Base-by-base conservation (phyloP, 805 yeast species). In the Kregervanrija fluxuum region DNA sequence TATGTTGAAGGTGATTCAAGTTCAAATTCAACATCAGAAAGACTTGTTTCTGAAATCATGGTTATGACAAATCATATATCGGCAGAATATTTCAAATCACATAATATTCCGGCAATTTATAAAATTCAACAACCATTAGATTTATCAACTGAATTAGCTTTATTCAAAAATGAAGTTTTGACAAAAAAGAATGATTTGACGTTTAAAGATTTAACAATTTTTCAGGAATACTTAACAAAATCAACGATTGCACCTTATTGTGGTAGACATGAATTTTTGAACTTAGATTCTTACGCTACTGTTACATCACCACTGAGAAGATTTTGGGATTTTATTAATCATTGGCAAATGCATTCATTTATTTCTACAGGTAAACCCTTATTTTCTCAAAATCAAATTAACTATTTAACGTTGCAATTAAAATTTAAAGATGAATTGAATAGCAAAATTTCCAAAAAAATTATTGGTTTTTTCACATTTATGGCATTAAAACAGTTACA, bases 301-400 rank as follows among this genome's bases (percentile, higher is more conserved):
- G 82, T 85, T 8, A 90, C 98, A 0, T 89, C 97, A 0, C 98
- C 99, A 2, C 67, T 93, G 50, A 71, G 98, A 59, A 69, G 98
- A 51, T 84, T 76, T 52, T 80, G 84, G 6, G 98, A 91, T 60
- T 62, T 89, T 48, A 60, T 89, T 8, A 82, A 82, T 55, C 97
- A 90, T 55, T 76, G 90, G 77, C 91, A 85, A 54, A 49, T 86
- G 1, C 82, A 79, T 44, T 58, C 77, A 1, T 60, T 56, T 43
- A 45, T 81, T 12, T 50, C 49, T 3, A 50, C 49, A 12, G 59
- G 52, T 32, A 54, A 41, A 47, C 52, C 61, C 1, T 35, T 54
- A n/a, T 74, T 72, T 50, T 44, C 54, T 1, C 51, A 61, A 33
- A 52, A 53, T 2, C 62, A 69, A 13, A 52, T 74, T 5, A 61